A percentile compares a stretch with the other conserved stretches of the same genome.
phyloP scores from a whole-genome alignment of 495 filamentous ascomycete genomes.

The Aspergillus ostianus region DNA sequence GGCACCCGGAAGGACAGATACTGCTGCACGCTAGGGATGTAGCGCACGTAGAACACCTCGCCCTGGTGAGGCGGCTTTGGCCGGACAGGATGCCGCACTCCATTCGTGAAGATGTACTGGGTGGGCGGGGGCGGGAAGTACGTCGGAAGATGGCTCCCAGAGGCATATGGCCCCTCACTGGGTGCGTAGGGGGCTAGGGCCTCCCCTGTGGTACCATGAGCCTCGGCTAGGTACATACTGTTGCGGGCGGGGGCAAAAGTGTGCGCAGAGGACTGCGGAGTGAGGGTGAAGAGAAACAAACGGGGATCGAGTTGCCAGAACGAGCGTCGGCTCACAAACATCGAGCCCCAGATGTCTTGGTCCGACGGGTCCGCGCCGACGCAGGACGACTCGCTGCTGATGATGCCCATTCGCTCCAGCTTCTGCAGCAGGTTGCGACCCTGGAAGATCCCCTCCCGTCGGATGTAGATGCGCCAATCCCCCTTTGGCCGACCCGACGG shows the following conservation, averaged over 20 bases:
- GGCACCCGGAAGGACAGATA: conserved; percentile 88
- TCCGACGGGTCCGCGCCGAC: conserved; percentile 63
- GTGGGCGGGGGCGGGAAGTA: conserved; percentile 83
- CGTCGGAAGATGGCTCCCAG: conserved; percentile 73
- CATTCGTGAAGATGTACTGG: conserved; percentile 76
- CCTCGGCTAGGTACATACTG: conserved; percentile 28
- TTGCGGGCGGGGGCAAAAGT: conserved; percentile 55
- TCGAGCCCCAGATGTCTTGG: conserved; percentile 63
- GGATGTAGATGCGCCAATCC: conserved; percentile 86
- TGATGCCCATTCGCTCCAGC: conserved; percentile 87
- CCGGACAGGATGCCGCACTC: conserved; percentile 80
- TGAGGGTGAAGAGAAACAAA: conserved; percentile 81
- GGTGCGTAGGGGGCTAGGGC: conserved; percentile 25
- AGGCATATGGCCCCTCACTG: conserved; percentile 64
- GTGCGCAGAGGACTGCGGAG: conserved; percentile 51
- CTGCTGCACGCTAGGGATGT: conserved; percentile 75
- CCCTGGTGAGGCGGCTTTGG: conserved; percentile 87
- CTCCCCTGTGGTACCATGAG: conserved; percentile 17
- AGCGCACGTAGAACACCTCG: conserved; percentile 86
- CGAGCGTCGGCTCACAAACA: conserved; percentile 75
- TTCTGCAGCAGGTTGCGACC: conserved; percentile 81
- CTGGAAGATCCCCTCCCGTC: conserved; percentile 81
- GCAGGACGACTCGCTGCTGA: conserved; percentile 70
- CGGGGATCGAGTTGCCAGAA: conserved; percentile 94
- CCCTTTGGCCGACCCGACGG: conserved; percentile 69